phyloP scores from a whole-genome alignment of 2,329 filamentous ascomycete genomes.

The Aureobasidium sp. region DNA sequence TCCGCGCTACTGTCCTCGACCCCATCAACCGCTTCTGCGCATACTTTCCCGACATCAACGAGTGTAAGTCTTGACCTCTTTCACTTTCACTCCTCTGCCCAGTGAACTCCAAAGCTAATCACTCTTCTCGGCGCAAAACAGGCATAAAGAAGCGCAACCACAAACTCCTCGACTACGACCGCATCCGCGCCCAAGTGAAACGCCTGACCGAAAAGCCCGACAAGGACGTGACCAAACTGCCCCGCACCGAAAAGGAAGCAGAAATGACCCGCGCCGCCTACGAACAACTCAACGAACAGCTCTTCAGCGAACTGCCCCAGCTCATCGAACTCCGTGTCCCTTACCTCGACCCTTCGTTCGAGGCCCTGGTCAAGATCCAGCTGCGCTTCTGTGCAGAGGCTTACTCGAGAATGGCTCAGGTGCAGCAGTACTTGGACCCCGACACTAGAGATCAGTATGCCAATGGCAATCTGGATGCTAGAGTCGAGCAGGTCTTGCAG shows the following conservation, averaged over 20 bases:
- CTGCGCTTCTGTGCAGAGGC: constrained; percentile 95
- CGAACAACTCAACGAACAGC: constrained; percentile 93
- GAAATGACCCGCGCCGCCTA: constrained; percentile 90
- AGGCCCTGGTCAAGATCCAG: constrained; percentile 98
- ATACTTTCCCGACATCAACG: constrained; percentile 98
- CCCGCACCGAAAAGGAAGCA: constrained; percentile 90
- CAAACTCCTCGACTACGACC: constrained; percentile 97
- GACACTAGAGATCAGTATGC: constrained; percentile 96
- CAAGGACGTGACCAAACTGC: constrained; percentile 95
- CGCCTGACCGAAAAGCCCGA: constrained; percentile 96
- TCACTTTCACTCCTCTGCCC: neutral
- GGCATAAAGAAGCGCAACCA: constrained; percentile 97
- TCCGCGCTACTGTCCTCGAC: constrained; percentile 87
- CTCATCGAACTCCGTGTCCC: constrained; percentile 94
- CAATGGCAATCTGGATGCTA: constrained; percentile 78
- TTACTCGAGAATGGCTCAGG: constrained; percentile 96
- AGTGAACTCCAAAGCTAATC: neutral
- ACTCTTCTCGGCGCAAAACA: constrained; percentile 24
- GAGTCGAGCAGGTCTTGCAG: constrained; percentile 91
- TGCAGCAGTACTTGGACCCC: constrained; percentile 94
- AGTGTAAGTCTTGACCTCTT: constrained; percentile 52
- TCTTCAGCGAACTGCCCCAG: constrained; percentile 86
- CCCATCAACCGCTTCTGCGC: constrained; percentile 94
- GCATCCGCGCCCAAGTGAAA: constrained; percentile 91
- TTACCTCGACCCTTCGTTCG: constrained; percentile 93